Evolutionary conservation across 768 basidiomycete genomes (phyloP).

Genomic region (Dendrothele bispora): DNA sequence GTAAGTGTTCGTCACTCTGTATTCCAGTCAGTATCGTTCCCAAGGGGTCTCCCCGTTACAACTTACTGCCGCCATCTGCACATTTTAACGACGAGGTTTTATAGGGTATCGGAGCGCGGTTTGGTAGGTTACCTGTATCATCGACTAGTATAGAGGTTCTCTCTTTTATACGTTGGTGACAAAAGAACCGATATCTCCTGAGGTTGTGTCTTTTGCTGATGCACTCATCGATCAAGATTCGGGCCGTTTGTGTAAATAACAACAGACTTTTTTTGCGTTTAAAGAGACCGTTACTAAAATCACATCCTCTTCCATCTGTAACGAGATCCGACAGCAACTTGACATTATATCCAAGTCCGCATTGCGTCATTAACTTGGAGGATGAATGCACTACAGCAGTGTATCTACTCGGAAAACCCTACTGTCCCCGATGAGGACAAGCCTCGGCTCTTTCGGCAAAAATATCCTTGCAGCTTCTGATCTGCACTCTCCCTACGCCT

Average conservation of each 20-base stretch:
- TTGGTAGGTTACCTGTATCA: neutral
- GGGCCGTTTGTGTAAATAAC: constrained; percentile 9
- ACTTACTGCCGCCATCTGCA: constrained; percentile 73
- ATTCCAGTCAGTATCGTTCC: constrained; percentile 10
- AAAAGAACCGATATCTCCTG: constrained; percentile 14
- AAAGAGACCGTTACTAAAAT: constrained; percentile 5
- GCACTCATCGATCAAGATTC: constrained; percentile 7
- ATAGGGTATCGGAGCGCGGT: neutral
- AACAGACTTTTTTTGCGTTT: constrained; percentile 4
- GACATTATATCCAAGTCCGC: constrained; percentile 5
- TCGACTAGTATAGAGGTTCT: neutral
- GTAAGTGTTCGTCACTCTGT: constrained; percentile 67
- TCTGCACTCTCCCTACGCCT: too few species aligned
- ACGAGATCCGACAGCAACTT: constrained; percentile 8
- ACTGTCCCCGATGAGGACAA: neutral
- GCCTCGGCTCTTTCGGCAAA: too few species aligned
- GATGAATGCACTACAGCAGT: too few species aligned
- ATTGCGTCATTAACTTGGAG: constrained; percentile 12
- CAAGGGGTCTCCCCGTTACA: too few species aligned
- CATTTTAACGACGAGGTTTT: constrained; percentile 38
- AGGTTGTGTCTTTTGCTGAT: constrained; percentile 5
- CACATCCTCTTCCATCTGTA: constrained; percentile 2
- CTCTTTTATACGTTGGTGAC: constrained; percentile 7
- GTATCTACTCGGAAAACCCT: neutral
- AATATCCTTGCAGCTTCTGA: too few species aligned